A percentile compares a stretch with the other conserved stretches of the same genome.
Conservation (phyloP, 2,329 filamentous ascomycete genomes). For the Monilinia fructicola region DNA sequence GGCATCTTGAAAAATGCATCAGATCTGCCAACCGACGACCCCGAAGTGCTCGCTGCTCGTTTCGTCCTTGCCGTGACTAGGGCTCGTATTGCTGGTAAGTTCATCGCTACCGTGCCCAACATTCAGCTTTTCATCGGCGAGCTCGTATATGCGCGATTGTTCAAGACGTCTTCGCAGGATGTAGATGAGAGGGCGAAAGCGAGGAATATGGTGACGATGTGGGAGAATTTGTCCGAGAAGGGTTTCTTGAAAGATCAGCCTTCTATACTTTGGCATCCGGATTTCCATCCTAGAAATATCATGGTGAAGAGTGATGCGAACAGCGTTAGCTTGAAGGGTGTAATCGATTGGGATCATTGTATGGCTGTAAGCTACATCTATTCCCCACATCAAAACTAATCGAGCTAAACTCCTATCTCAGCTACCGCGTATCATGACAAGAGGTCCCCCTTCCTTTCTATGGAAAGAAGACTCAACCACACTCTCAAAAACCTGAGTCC, state of each 20-base stretch:
- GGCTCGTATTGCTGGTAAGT: background rate
- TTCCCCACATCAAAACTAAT: background rate
- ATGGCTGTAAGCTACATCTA: background rate
- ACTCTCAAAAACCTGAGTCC: background rate
- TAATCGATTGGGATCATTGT: conserved; percentile 1
- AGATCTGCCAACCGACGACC: background rate
- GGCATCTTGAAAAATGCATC: background rate
- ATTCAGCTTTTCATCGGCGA: fast-evolving
- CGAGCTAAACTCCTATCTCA: background rate
- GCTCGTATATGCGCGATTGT: fast-evolving
- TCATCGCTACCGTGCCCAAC: background rate
- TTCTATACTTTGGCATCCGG: conserved; percentile 1
- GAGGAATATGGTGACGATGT: background rate
- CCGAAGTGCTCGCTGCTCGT: too few relatives aligned
- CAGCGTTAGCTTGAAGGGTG: background rate
- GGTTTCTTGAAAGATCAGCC: background rate
- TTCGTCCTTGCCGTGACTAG: background rate
- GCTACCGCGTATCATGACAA: conserved; percentile 11
- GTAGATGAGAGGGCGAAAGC: background rate
- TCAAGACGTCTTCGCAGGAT: fast-evolving
- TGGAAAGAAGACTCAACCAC: background rate
- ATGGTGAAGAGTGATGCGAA: background rate
- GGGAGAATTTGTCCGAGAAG: fast-evolving
- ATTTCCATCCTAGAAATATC: background rate
- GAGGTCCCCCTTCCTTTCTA: conserved; percentile 1